A percentile compares a stretch with the other conserved stretches of the same genome.
These are phyloP conservation scores for Russula abietina DNA, from an alignment of 768 basidiomycete genomes.

Conservation along the genomic window DNA sequence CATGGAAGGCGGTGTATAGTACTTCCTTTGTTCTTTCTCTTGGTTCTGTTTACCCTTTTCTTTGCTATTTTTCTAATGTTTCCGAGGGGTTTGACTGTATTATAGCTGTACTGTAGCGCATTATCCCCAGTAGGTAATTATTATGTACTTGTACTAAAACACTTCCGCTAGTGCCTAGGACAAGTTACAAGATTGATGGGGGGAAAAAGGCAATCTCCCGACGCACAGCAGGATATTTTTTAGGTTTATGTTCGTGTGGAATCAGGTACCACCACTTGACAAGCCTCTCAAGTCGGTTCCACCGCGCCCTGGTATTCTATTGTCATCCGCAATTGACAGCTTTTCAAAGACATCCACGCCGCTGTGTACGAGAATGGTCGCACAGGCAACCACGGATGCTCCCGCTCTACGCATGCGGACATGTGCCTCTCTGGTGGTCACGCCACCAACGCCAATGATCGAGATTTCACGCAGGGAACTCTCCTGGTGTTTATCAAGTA, in stretches of 20 bases:
- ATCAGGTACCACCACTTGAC: constrained; percentile 41
- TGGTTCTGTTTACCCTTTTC: background rate
- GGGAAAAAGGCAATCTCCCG: background rate
- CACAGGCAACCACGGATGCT: constrained; percentile 63
- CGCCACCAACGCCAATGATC: constrained; percentile 81
- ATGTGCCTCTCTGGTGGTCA: constrained; percentile 53
- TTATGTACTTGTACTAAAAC: constrained; percentile 3
- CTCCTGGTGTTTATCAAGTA: constrained; percentile 43
- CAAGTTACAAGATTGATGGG: background rate
- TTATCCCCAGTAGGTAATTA: constrained; percentile 7
- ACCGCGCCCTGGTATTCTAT: constrained; percentile 25
- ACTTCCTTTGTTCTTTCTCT: background rate
- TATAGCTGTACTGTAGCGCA: background rate
- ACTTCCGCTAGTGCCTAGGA: background rate
- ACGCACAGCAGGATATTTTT: background rate
- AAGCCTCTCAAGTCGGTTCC: constrained; percentile 43
- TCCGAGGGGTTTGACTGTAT: background rate
- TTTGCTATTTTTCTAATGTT: background rate
- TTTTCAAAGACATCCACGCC: constrained; percentile 38
- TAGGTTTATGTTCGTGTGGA: background rate
- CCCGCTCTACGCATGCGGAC: constrained; percentile 70
- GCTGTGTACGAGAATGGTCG: constrained; percentile 42
- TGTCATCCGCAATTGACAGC: constrained; percentile 26
- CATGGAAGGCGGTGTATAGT: background rate
- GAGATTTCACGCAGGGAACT: constrained; percentile 43